Evolutionary conservation across 768 basidiomycete genomes (phyloP).

Genomic region (Scleroderma citrinum): DNA sequence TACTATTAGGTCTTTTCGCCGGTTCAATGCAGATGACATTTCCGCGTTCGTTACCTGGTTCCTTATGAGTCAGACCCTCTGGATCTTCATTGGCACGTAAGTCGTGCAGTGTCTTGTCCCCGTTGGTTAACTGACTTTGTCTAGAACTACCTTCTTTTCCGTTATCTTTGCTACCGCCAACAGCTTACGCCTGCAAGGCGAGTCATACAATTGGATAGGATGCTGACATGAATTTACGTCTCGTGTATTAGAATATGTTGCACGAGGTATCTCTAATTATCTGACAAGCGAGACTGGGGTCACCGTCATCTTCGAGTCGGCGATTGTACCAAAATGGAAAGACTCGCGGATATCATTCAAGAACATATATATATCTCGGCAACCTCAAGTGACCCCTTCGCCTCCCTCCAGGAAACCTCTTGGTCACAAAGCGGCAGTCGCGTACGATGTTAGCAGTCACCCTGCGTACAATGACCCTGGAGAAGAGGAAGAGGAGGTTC

Average conservation of each 20-base stretch:
- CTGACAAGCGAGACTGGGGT: constrained; percentile 91
- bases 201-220: constrained; percentile 12
- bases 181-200: constrained; percentile 80
- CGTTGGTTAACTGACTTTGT: constrained; percentile 3
- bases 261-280: constrained; percentile 85
- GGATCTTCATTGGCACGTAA: constrained; percentile 84
- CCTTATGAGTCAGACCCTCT: constrained; percentile 89
- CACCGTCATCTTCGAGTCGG: constrained; percentile 93
- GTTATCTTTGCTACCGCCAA: constrained; percentile 87
- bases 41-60: constrained; percentile 97
- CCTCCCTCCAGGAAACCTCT: constrained; percentile 14
- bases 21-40: constrained; percentile 94
- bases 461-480: constrained; percentile 58
- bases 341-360: constrained; percentile 95
- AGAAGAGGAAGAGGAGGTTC: constrained; percentile 52
- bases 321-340: constrained; percentile 97
- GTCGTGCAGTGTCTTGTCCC: not conserved
- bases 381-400: constrained; percentile 38
- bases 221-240: not conserved
- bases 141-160: constrained; percentile 91
- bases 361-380: constrained; percentile 89
- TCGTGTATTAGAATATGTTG: constrained; percentile 62
- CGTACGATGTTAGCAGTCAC: constrained; percentile 75
- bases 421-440: constrained; percentile 53
- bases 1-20: constrained; percentile 89